A percentile compares a stretch with the other conserved stretches of the same genome.
These are phyloP conservation scores for Artomyces pyxidatus DNA, from an alignment of 768 basidiomycete genomes.

Conservation along the genomic window DNA sequence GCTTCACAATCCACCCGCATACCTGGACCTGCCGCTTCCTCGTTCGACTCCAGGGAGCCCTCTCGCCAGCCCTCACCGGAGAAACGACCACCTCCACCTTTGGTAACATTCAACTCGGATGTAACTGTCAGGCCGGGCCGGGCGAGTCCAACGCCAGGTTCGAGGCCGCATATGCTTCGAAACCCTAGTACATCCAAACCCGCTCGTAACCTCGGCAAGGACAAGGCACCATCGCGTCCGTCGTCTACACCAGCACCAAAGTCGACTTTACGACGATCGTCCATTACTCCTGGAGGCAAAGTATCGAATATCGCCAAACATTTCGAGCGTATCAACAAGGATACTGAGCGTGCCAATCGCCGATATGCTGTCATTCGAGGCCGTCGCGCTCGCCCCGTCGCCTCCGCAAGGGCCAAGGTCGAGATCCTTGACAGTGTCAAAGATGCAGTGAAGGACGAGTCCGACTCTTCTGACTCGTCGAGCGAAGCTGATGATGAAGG, in stretches of 20 bases:
- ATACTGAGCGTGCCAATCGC: constrained; percentile 65
- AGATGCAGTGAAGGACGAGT: constrained; percentile 83
- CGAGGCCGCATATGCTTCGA: constrained; percentile 22
- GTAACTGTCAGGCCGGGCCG: constrained; percentile 12
- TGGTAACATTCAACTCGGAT: constrained; percentile 19
- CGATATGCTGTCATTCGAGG: constrained; percentile 84
- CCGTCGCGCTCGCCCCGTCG: constrained; percentile 83
- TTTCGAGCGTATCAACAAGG: constrained; percentile 77
- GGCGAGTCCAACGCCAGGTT: constrained; percentile 36
- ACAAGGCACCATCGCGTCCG: constrained; percentile 34
- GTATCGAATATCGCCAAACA: constrained; percentile 87
- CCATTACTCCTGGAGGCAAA: constrained; percentile 46
- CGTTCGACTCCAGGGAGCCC: constrained; percentile 47
- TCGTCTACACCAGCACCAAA: constrained; percentile 36
- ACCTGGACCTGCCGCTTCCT: constrained; percentile 41
- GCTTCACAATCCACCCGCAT: constrained; percentile 34
- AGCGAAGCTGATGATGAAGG: constrained; percentile 63
- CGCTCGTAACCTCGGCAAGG: constrained; percentile 27
- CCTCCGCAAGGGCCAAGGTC: constrained; percentile 79
- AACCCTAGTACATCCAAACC: constrained; percentile 30
- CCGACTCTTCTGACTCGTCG: constrained; percentile 62
- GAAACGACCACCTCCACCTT: constrained; percentile 35
- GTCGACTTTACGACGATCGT: constrained; percentile 46
- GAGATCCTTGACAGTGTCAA: constrained; percentile 84
- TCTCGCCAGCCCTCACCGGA: constrained; percentile 71